These are phyloP conservation scores for Arachis monticola DNA, from an alignment of 331 rosid species.

Conservation along the genomic window DNA sequence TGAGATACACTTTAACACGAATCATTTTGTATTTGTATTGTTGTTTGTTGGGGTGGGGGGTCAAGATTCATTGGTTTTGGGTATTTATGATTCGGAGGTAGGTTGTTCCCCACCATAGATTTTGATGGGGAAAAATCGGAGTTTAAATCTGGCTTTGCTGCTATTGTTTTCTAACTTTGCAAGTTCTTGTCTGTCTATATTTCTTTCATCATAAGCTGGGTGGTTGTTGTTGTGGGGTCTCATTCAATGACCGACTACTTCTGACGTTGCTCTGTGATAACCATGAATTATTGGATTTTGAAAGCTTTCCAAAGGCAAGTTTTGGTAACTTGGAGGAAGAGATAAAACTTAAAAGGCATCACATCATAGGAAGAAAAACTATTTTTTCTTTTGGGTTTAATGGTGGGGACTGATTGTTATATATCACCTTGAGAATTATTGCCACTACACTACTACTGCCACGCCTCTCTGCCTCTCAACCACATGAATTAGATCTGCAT, in stretches of 20 bases:
- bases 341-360: conserved; percentile 5
- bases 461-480: conserved; percentile 36
- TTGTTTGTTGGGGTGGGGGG: conserved; percentile 2
- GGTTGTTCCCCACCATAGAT: conserved; percentile 32
- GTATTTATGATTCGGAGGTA: conserved; percentile 38
- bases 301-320: conserved; percentile 27
- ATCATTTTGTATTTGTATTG: conserved; percentile 1
- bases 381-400: background rate
- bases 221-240: conserved; percentile 38
- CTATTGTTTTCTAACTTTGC: background rate
- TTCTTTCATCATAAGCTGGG: conserved; percentile 6
- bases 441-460: conserved; percentile 16
- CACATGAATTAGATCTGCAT: conserved; percentile 39
- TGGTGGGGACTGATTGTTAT: conserved; percentile 34
- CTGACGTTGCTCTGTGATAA: conserved; percentile 17
- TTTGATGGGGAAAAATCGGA: conserved; percentile 29
- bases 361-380: background rate
- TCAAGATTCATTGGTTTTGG: conserved; percentile 25
- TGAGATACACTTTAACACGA: conserved; percentile 11
- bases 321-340: conserved; percentile 17
- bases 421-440: conserved; percentile 14
- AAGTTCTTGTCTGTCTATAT: conserved; percentile 28
- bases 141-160: conserved; percentile 16
- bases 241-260: conserved; percentile 36
- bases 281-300: conserved; percentile 29